Conservation (phyloP, 352 stramenopile species). For the Phytopythium chamaehyphon region DNA sequence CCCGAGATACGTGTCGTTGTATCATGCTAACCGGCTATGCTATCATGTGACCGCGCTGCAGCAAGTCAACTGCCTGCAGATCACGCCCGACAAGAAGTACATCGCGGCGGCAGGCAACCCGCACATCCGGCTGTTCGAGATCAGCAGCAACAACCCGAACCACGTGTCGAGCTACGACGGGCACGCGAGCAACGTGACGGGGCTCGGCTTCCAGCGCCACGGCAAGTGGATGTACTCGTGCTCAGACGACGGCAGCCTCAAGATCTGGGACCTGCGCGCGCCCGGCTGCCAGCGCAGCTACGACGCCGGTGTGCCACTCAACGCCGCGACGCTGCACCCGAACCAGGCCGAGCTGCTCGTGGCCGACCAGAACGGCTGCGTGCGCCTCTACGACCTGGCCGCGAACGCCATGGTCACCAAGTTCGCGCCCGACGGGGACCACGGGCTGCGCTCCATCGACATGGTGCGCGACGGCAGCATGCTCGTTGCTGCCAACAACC, state of each 20-base stretch:
- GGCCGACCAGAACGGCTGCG: slow-evolving; percentile 91
- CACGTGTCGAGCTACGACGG: slow-evolving; percentile 95
- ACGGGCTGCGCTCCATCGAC: slow-evolving; percentile 89
- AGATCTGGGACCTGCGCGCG: slow-evolving; percentile 93
- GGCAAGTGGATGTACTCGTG: slow-evolving; percentile 97
- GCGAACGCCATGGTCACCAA: slow-evolving; percentile 67
- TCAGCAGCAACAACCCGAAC: slow-evolving; percentile 95
- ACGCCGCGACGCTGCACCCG: slow-evolving; percentile 93
- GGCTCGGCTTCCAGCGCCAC: slow-evolving; percentile 96
- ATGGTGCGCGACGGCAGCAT: slow-evolving; percentile 91
- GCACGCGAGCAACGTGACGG: slow-evolving; percentile 96
- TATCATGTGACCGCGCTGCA: no score
- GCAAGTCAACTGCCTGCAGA: slow-evolving; percentile 97
- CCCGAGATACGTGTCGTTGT: neutral
- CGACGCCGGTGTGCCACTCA: slow-evolving; percentile 87
- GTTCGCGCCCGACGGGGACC: slow-evolving; percentile 51
- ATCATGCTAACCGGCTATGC: no score
- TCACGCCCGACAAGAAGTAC: slow-evolving; percentile 96
- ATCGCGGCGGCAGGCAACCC: slow-evolving; percentile 97
- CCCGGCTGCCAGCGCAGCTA: slow-evolving; percentile 87
- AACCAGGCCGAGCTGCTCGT: slow-evolving; percentile 90
- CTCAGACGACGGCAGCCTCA: slow-evolving; percentile 95
- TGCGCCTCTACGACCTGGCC: slow-evolving; percentile 91
- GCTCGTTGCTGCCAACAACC: slow-evolving; percentile 92
- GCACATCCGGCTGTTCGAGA: slow-evolving; percentile 97